These are phyloP conservation scores for Byssothecium circinans DNA, from an alignment of 2,329 filamentous ascomycete species.

Conservation along the genomic window DNA sequence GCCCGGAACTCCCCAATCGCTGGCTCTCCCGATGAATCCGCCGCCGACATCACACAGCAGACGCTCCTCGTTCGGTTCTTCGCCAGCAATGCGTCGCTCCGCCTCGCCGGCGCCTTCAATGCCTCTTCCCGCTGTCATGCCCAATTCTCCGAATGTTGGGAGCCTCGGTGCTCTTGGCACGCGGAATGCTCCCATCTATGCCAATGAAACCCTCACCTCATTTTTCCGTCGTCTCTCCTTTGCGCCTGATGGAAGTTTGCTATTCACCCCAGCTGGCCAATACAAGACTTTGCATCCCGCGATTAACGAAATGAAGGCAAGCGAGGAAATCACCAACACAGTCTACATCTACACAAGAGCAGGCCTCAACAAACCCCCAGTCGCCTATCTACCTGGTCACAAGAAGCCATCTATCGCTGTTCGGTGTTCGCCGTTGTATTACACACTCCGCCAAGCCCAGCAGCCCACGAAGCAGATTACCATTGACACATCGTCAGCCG, in stretches of 20 bases:
- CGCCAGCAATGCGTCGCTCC: constrained; percentile 77
- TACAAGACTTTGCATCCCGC: constrained; percentile 79
- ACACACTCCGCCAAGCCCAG: constrained; percentile 69
- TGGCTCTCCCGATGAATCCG: constrained; percentile 93
- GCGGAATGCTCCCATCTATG: constrained; percentile 87
- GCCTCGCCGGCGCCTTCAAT: constrained; percentile 91
- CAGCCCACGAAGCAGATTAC: constrained; percentile 84
- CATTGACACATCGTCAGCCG: constrained; percentile 86
- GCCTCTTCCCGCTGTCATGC: constrained; percentile 92
- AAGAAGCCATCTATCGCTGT: constrained; percentile 98
- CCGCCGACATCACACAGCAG: constrained; percentile 89
- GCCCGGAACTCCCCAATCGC: constrained; percentile 88
- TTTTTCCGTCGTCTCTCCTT: constrained; percentile 95
- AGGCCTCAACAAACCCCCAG: constrained; percentile 93
- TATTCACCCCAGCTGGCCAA: constrained; percentile 93
- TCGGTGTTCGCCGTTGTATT: constrained; percentile 88
- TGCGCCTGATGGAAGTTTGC: constrained; percentile 88
- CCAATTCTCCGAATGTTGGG: constrained; percentile 81
- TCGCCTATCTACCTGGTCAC: constrained; percentile 92
- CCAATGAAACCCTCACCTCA: constrained; percentile 93
- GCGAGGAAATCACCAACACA: constrained; percentile 90
- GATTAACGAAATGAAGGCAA: constrained; percentile 68
- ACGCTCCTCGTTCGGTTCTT: constrained; percentile 86
- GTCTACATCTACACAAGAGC: constrained; percentile 98
- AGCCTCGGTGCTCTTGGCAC: constrained; percentile 54